Evolutionary conservation across 495 filamentous ascomycete species (phyloP).

Genomic region (Aspergillus coremiiformis): DNA sequence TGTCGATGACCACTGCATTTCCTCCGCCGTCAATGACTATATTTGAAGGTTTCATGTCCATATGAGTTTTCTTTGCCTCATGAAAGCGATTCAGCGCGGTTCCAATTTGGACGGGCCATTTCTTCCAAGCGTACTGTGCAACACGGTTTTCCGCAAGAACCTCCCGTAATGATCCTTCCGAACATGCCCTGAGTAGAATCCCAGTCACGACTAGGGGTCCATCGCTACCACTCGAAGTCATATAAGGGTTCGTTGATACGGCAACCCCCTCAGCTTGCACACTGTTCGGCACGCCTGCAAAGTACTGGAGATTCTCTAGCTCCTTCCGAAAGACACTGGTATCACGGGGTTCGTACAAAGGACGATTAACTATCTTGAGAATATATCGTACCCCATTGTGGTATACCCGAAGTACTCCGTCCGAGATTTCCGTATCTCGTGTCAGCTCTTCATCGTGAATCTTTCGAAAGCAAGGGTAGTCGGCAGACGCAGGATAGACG

Average conservation of each 20-base stretch:
- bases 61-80: slow-evolving; percentile 20
- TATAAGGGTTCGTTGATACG: slow-evolving; percentile 15
- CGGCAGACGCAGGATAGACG: slow-evolving; percentile 7
- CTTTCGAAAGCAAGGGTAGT: slow-evolving; percentile 13
- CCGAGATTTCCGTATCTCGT: slow-evolving; percentile 8
- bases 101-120: slow-evolving; percentile 25
- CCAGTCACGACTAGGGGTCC: slow-evolving; percentile 12
- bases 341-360: slow-evolving; percentile 14
- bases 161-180: slow-evolving; percentile 15
- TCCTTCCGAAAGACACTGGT: slow-evolving; percentile 16
- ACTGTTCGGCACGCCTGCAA: slow-evolving; percentile 11
- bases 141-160: slow-evolving; percentile 10
- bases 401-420: slow-evolving; percentile 12
- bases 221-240: slow-evolving; percentile 7
- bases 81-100: slow-evolving; percentile 18
- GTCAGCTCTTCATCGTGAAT: slow-evolving; percentile 7
- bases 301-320: slow-evolving; percentile 16
- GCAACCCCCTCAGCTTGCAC: slow-evolving; percentile 18
- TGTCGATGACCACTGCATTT: slow-evolving; percentile 27
- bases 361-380: slow-evolving; percentile 16
- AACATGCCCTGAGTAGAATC: slow-evolving; percentile 13
- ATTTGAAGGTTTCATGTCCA: slow-evolving; percentile 32
- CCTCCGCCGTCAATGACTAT: slow-evolving; percentile 21
- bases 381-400: slow-evolving; percentile 9
- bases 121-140: slow-evolving; percentile 12